Base-by-base conservation (phyloP, 2,329 filamentous ascomycete species). In the Ramichloridium luteum region DNA sequence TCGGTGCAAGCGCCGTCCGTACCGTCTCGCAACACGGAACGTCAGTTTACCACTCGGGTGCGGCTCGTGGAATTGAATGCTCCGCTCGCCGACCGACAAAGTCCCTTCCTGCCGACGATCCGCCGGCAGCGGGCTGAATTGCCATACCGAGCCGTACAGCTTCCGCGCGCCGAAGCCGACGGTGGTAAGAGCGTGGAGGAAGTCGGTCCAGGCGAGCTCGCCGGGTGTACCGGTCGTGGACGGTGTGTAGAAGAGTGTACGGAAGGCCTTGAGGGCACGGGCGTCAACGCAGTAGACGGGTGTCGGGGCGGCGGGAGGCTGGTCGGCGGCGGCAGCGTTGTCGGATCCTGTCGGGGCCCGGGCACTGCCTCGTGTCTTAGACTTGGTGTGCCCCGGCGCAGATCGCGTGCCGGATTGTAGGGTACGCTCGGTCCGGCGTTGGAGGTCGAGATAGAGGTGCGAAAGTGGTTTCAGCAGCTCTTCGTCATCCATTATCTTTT, bases 41-140 rank as follows among this genome's bases (percentile, higher is more conserved):
- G 62, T 52, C 2, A 75, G 54, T 46, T 73, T 73, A 1, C 53
- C 52, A 2, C 39, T 44, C 0, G 69, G 68, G 48, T 75, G 69
- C 3, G 71, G 70, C 40, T 74, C 69, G 40, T 75, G 68, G 36
- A 75, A 70, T 30, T 72, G 65, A 15, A 76, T 75, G 12, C 59
- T 60, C 4, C 61, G 48, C 28, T 63, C 55, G n/a, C 20, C n/a
- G 20, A 23, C 8, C n/a, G n/a, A n/a, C n/a, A n/a, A n/a, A n/a
- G n/a, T n/a, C n/a, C n/a, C n/a, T n/a, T n/a, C n/a, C n/a, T n/a
- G n/a, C 20, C n/a, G 8, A 0, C 60, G 55, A 34, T 64, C 58
- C n/a, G 59, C 31, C 2, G 39, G 41, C 3, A 47, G 41, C 2
- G 47, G 64, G 10, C 53, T 56, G 39, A 76, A 75, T 5, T 74